A percentile compares a stretch with the other conserved stretches of the same genome.
phyloP scores from a whole-genome alignment of 2,329 filamentous ascomycete species.

The Ascocoryne sarcoides region DNA sequence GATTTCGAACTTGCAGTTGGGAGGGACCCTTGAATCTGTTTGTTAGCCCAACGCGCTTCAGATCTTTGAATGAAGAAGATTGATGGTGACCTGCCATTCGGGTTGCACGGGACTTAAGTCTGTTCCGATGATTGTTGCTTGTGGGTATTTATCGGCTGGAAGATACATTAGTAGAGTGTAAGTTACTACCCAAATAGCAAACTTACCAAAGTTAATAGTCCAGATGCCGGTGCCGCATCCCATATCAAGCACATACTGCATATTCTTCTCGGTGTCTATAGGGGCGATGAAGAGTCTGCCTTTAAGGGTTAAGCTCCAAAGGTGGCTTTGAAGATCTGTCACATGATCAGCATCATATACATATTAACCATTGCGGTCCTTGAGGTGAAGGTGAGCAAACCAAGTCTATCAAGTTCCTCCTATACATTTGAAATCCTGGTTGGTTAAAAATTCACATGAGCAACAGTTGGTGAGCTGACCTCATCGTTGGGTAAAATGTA shows the following conservation, averaged over 20 bases:
- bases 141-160: slow-evolving; percentile 19
- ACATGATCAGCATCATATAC: too few relatives aligned
- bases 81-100: slow-evolving; percentile 30
- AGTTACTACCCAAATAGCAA: background rate
- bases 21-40: slow-evolving; percentile 31
- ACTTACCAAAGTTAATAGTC: slow-evolving; percentile 19
- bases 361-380: background rate
- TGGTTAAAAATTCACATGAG: background rate
- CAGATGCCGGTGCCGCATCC: slow-evolving; percentile 9
- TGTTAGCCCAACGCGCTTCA: too few relatives aligned
- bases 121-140: slow-evolving; percentile 21
- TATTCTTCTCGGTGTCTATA: slow-evolving; percentile 11
- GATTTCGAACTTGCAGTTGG: slow-evolving; percentile 43
- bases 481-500: slow-evolving; percentile 9
- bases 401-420: slow-evolving; percentile 7
- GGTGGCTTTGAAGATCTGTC: slow-evolving; percentile 29
- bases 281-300: slow-evolving; percentile 27
- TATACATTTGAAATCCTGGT: background rate
- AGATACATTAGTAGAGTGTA: background rate
- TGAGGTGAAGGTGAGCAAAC: background rate
- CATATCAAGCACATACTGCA: slow-evolving; percentile 10
- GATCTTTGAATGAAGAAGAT: background rate
- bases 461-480: slow-evolving; percentile 4
- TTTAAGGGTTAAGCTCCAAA: slow-evolving; percentile 29
- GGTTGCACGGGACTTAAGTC: slow-evolving; percentile 27